These are phyloP conservation scores for Solanum dulcamara DNA, from an alignment of 257 asterid genomes.

Conservation along the genomic window DNA sequence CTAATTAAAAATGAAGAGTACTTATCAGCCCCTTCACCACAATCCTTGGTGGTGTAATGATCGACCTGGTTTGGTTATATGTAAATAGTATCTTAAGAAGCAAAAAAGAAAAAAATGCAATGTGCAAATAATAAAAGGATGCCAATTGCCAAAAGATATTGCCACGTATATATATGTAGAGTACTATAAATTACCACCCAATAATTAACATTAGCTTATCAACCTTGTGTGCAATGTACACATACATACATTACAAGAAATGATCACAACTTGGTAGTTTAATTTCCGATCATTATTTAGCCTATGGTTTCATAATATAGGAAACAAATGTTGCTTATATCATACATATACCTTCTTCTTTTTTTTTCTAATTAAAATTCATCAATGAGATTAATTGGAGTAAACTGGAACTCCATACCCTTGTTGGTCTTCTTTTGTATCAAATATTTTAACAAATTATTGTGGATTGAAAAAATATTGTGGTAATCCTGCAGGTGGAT, in stretches of 20 bases:
- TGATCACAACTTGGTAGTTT: neutral
- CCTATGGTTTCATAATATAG: neutral
- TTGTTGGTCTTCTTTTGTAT: neutral
- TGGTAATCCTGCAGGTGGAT: neutral
- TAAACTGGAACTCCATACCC: neutral
- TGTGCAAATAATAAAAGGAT: neutral
- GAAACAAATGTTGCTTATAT: neutral
- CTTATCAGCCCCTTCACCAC: neutral
- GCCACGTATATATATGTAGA: neutral
- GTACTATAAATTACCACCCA: neutral
- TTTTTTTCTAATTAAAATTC: no score
- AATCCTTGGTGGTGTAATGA: neutral
- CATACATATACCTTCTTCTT: no score
- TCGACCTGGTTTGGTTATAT: neutral
- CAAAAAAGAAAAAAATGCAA: neutral
- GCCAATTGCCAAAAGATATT: neutral
- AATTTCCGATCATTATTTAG: neutral
- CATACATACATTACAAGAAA: neutral
- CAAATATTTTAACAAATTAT: neutral
- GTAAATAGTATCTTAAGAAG: neutral
- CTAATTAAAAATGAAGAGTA: no score
- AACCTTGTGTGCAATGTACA: neutral
- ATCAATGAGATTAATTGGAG: neutral
- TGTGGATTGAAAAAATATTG: neutral
- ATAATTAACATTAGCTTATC: neutral